Evolutionary conservation across 1,284 basidiomycete species (phyloP), one percentile per base, ranked within the genome.

Genomic region (Peniophora sp.): DNA sequence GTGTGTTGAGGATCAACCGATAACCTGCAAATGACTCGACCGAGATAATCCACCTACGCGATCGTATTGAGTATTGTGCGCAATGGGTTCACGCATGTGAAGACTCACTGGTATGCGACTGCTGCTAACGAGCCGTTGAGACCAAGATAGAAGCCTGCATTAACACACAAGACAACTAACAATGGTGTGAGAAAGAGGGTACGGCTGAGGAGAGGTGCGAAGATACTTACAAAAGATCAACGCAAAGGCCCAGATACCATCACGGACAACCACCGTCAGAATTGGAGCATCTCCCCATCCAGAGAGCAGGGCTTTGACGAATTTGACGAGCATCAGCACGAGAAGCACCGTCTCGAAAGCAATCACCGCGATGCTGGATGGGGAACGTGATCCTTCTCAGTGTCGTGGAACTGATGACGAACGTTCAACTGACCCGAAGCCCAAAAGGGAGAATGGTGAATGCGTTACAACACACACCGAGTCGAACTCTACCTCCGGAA

Each of bases 311-410:
- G 63, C 60, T n/a, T 57, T 48, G 17, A 63, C 34, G 48, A 69
- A 66, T 48, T 67, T 65, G 51, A 59, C 53, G 18, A 67, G 54
- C 8, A 66, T 69, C 23, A 71, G 52, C 3, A 46, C 52, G 51
- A 72, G 70, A 2, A 71, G 62, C 42, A 68, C 54, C 14, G 58
- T 56, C 51, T 72, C 68, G 46, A 66, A 70, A 8, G 61, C 51
- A 24, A 71, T 63, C 9, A 66, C 64, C 2, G 65, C 60, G 23
- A 61, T 59, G 37, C 70, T 72, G 37, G 3, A 9, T 9, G n/a
- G 34, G 17, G 14, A n/a, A 20, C 6, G 1, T 39, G 20, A 47
- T 24, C 12, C 27, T 32, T 32, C 11, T 9, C 3, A 36, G 35
- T 2, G 44, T 24, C 3, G 36, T n/a, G 5, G 6, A 32, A 12